Evolutionary conservation across 129 eudicot genomes (phyloP).

Genomic region (Arctium lappa): DNA sequence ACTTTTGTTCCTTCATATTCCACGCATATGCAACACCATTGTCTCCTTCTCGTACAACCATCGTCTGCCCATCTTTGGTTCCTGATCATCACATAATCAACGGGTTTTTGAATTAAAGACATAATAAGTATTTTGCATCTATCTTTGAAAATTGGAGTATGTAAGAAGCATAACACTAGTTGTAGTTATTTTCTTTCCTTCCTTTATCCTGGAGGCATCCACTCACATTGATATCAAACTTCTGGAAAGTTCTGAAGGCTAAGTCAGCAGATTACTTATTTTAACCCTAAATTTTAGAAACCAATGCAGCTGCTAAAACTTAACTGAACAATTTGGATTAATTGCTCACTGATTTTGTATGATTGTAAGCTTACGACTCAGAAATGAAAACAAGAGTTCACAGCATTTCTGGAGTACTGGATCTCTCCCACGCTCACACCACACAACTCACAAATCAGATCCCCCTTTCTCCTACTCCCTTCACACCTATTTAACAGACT

Average conservation of each 20-base stretch:
- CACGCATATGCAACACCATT: constrained; percentile 98
- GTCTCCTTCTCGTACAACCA: constrained; percentile 94
- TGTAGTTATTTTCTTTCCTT: not conserved
- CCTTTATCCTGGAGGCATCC: not conserved
- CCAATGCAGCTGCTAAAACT: not conserved
- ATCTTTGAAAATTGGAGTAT: not conserved
- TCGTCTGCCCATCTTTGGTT: constrained; percentile 90
- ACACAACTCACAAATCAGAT: not conserved
- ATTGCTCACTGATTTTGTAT: not conserved
- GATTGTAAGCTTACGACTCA: not conserved
- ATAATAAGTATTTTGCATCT: not conserved
- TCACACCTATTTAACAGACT: not conserved
- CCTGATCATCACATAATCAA: constrained; percentile 52
- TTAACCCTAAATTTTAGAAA: not conserved
- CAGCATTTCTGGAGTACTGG: not conserved
- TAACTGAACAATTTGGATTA: not conserved
- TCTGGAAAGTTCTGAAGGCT: not conserved
- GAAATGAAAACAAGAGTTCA: not conserved
- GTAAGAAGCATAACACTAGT: not conserved
- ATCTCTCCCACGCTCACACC: not conserved
- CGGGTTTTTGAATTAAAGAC: not conserved
- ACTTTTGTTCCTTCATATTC: constrained; percentile 72
- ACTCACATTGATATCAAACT: not conserved
- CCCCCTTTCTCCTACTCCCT: not conserved
- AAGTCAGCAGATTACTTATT: not conserved